A percentile compares a stretch with the other conserved stretches of the same genome.
Evolutionary conservation across 768 basidiomycete genomes (phyloP).

Genomic region (Paxillus involutus): DNA sequence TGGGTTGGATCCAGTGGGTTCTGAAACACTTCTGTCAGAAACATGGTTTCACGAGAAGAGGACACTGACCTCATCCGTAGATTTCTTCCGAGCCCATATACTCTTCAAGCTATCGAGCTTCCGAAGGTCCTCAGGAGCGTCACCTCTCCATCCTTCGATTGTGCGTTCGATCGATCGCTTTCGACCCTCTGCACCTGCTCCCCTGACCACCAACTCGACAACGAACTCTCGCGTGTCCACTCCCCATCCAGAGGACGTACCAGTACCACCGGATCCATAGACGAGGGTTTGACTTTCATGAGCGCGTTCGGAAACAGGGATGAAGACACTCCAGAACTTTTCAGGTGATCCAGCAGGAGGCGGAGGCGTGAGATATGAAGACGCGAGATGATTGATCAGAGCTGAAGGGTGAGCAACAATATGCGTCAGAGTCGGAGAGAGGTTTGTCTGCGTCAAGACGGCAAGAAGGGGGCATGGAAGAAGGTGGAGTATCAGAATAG

Average conservation of each 20-base stretch:
- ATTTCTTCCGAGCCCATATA: conserved; percentile 42
- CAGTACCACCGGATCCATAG: conserved; percentile 55
- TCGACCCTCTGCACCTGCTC: conserved; percentile 40
- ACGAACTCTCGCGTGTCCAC: conserved; percentile 47
- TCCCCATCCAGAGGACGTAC: conserved; percentile 37
- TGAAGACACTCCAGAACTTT: conserved; percentile 82
- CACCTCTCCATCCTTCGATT: conserved; percentile 61
- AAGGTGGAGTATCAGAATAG: conserved; percentile 61
- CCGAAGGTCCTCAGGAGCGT: conserved; percentile 44
- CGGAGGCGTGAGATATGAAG: conserved; percentile 69
- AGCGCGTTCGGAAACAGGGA: conserved; percentile 61
- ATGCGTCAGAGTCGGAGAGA: conserved; percentile 65
- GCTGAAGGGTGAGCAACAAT: conserved; percentile 68
- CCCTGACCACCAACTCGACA: conserved; percentile 59
- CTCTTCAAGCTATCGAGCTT: conserved; percentile 52
- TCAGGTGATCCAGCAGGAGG: conserved; percentile 58
- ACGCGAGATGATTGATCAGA: conserved; percentile 67
- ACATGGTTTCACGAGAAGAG: background rate
- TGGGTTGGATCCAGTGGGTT: conserved; percentile 59
- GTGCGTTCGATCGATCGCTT: conserved; percentile 57
- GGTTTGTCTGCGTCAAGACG: conserved; percentile 56
- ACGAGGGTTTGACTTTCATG: conserved; percentile 61
- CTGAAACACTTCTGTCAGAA: conserved; percentile 19
- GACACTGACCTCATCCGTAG: conserved; percentile 31
- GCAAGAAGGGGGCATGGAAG: conserved; percentile 50